Evolutionary conservation across 345 rosid genomes (phyloP).

Genomic region (Rhodamnia argentea): DNA sequence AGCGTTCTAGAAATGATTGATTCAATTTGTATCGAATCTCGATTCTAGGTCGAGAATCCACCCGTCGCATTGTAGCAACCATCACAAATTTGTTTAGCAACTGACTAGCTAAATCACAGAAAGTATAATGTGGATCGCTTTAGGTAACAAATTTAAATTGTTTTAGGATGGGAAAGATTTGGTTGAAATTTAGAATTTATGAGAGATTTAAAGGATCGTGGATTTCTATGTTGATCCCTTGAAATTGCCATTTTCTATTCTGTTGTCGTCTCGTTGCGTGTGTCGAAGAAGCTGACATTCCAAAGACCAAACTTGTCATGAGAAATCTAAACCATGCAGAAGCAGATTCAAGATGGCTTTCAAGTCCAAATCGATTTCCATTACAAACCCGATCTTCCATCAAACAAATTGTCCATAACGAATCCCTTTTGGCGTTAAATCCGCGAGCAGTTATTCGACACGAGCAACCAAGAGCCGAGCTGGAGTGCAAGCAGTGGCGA

Average conservation of each 20-base stretch:
- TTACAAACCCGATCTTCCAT: background rate
- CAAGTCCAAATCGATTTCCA: background rate
- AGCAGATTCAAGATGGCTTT: background rate
- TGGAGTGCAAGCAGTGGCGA: background rate
- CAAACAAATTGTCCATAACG: background rate
- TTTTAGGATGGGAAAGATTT: background rate
- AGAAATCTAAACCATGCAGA: background rate
- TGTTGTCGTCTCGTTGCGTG: background rate
- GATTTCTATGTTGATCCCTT: background rate
- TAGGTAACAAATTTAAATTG: background rate
- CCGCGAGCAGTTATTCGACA: background rate
- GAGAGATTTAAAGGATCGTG: background rate
- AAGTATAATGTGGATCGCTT: background rate
- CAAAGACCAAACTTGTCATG: background rate
- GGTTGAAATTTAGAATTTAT: background rate
- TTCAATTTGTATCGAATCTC: background rate
- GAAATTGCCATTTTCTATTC: background rate
- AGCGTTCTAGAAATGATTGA: background rate
- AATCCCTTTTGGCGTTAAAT: background rate
- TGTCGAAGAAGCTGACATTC: background rate
- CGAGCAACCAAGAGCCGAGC: background rate
- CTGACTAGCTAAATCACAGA: background rate
- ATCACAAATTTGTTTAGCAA: background rate
- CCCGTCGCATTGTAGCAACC: background rate
- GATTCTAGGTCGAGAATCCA: background rate